Conservation (phyloP, 768 basidiomycete species). For the Mycena indigotica region DNA sequence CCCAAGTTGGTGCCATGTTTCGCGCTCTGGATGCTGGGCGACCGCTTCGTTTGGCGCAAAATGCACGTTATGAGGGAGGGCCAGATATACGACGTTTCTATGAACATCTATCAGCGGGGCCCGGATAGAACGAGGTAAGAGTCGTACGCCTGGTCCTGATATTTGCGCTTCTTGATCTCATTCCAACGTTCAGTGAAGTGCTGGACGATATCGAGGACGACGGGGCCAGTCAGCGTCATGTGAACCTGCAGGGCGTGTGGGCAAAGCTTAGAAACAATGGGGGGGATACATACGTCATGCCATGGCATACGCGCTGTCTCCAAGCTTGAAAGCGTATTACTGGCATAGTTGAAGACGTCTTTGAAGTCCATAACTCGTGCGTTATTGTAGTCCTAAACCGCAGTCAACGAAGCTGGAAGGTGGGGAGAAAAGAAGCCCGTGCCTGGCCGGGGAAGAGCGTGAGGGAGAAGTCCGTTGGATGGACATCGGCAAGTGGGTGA, state of each 20-base stretch:
- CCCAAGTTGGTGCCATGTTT: conserved; percentile 61
- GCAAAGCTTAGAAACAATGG: too few relatives aligned
- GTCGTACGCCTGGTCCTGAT: conserved; percentile 34
- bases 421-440: too few relatives aligned
- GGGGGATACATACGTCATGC: too few relatives aligned
- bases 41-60: conserved; percentile 68
- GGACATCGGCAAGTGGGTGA: conserved; percentile 89
- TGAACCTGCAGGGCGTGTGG: too few relatives aligned
- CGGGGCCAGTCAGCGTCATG: conserved; percentile 80
- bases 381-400: conserved; percentile 91
- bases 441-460: conserved; percentile 93
- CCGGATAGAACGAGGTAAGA: background rate
- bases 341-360: conserved; percentile 75
- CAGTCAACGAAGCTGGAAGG: background rate
- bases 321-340: conserved; percentile 65
- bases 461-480: conserved; percentile 79
- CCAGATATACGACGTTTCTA: conserved; percentile 69
- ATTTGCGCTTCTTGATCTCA: conserved; percentile 38
- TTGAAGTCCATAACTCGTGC: conserved; percentile 86
- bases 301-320: conserved; percentile 87
- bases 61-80: conserved; percentile 72
- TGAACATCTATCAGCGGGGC: background rate
- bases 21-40: conserved; percentile 70
- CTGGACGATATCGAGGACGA: conserved; percentile 88
- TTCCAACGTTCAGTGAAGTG: conserved; percentile 95